phyloP scores from a whole-genome alignment of 2,329 filamentous ascomycete species.

The Rosellinia necatrix region DNA sequence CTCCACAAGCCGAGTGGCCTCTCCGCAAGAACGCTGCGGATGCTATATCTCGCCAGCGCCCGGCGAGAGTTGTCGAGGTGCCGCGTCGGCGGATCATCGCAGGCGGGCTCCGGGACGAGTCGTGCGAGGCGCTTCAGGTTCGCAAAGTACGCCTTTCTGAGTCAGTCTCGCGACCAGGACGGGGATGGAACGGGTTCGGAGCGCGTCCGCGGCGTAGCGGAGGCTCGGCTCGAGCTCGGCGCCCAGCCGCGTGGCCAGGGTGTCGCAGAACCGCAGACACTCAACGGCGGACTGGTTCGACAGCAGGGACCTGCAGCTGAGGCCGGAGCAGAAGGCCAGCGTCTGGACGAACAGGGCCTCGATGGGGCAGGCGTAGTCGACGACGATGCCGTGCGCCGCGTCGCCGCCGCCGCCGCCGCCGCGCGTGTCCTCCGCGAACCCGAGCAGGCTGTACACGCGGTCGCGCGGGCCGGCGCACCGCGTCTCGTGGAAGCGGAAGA shows the following conservation, averaged over 20 bases:
- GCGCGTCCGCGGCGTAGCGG: not conserved
- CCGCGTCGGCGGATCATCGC: too few species aligned
- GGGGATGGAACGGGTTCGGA: not conserved
- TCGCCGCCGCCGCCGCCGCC: too few species aligned
- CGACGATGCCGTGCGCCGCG: not conserved
- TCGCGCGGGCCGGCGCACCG: not conserved
- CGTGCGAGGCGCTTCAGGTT: not conserved
- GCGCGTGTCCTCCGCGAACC: not conserved
- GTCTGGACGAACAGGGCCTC: not conserved
- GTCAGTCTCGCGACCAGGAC: not conserved
- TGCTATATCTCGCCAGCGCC: not conserved
- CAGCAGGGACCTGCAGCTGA: not conserved
- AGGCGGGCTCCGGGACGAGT: not conserved
- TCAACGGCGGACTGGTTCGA: not conserved
- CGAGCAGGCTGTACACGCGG: not conserved
- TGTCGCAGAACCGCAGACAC: not conserved
- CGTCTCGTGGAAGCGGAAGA: not conserved
- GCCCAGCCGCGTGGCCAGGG: not conserved
- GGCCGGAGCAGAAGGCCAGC: not conserved
- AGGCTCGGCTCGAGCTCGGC: not conserved
- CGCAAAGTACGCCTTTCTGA: not conserved
- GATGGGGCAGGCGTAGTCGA: not conserved
- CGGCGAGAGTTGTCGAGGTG: not conserved
- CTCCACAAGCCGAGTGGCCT: not conserved
- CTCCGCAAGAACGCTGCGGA: not conserved